These are phyloP conservation scores for Fusarium buharicum DNA, from an alignment of 2,329 filamentous ascomycete genomes.

Conservation along the genomic window DNA sequence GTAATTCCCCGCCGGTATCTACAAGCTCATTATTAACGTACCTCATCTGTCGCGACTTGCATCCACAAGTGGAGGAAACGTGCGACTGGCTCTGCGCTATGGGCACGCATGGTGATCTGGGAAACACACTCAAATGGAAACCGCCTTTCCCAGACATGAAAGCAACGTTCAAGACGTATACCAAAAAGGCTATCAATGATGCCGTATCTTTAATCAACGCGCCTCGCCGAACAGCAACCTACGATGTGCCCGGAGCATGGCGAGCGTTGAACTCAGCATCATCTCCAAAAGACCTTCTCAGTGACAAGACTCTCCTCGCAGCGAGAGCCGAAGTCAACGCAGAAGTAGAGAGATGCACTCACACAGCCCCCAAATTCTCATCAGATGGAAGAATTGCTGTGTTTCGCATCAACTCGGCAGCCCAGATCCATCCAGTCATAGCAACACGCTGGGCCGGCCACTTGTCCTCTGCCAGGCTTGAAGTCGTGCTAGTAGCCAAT, in stretches of 20 bases:
- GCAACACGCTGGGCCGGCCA: conserved; percentile 73
- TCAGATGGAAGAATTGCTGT: conserved; percentile 70
- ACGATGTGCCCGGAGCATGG: conserved; percentile 71
- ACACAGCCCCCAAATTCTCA: conserved; percentile 71
- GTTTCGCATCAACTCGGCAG: conserved; percentile 67
- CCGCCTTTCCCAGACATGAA: conserved; percentile 74
- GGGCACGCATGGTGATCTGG: conserved; percentile 74
- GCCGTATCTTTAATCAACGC: conserved; percentile 73
- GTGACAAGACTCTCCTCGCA: conserved; percentile 59
- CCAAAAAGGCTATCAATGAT: conserved; percentile 70
- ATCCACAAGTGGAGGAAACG: conserved; percentile 58
- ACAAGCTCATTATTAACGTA: conserved; percentile 73
- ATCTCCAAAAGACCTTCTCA: conserved; percentile 62
- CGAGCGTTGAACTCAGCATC: conserved; percentile 62
- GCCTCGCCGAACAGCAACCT: conserved; percentile 69
- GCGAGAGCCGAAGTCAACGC: conserved; percentile 67
- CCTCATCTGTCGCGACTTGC: conserved; percentile 67
- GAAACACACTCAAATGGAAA: conserved; percentile 72
- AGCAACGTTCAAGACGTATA: conserved; percentile 66
- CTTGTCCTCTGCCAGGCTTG: conserved; percentile 66
- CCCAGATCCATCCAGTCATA: conserved; percentile 74
- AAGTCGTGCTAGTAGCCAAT: conserved; percentile 74
- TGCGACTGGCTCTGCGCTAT: conserved; percentile 72
- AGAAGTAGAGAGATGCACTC: conserved; percentile 70
- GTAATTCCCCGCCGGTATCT: conserved; percentile 71